Evolutionary conservation across 1,139 yeast genomes (phyloP).

Genomic region (Pichia sp.): DNA sequence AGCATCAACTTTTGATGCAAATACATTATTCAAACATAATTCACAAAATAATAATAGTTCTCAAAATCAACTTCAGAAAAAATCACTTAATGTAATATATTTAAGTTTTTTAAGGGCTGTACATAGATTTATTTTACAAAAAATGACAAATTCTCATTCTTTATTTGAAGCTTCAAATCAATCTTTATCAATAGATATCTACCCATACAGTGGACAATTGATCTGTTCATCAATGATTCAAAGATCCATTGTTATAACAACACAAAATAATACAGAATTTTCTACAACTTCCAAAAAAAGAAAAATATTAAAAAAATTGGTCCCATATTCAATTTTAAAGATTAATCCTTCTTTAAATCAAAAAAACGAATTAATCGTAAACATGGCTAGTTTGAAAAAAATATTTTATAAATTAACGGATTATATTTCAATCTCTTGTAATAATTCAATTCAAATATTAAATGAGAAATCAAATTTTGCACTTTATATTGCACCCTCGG

Average conservation of each 20-base stretch:
- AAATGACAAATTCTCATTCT: slow-evolving; percentile 19
- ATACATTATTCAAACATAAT: slow-evolving; percentile 7
- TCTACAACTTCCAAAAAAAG: slow-evolving; percentile 5
- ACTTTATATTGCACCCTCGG: slow-evolving; percentile 68
- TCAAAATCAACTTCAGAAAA: slow-evolving; percentile 17
- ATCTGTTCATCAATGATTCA: slow-evolving; percentile 22
- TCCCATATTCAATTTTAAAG: slow-evolving; percentile 21
- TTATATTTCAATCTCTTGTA: slow-evolving; percentile 14
- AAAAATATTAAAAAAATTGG: slow-evolving; percentile 10
- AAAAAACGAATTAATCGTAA: slow-evolving; percentile 28
- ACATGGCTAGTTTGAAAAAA: slow-evolving; percentile 22
- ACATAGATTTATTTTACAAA: slow-evolving; percentile 22
- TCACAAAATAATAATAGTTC: slow-evolving; percentile 8
- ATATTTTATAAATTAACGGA: slow-evolving; percentile 22
- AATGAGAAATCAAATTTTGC: slow-evolving; percentile 32
- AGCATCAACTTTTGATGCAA: slow-evolving; percentile 23
- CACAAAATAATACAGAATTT: not conserved
- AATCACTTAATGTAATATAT: slow-evolving; percentile 28
- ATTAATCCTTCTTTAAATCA: slow-evolving; percentile 27
- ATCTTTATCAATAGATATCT: slow-evolving; percentile 20
- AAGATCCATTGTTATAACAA: slow-evolving; percentile 7
- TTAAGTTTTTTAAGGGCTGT: slow-evolving; percentile 30
- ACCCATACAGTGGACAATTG: slow-evolving; percentile 29
- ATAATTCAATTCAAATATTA: slow-evolving; percentile 15
- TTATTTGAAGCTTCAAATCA: slow-evolving; percentile 17